phyloP scores from a whole-genome alignment of 495 filamentous ascomycete species.

The Penicillium taxi region DNA sequence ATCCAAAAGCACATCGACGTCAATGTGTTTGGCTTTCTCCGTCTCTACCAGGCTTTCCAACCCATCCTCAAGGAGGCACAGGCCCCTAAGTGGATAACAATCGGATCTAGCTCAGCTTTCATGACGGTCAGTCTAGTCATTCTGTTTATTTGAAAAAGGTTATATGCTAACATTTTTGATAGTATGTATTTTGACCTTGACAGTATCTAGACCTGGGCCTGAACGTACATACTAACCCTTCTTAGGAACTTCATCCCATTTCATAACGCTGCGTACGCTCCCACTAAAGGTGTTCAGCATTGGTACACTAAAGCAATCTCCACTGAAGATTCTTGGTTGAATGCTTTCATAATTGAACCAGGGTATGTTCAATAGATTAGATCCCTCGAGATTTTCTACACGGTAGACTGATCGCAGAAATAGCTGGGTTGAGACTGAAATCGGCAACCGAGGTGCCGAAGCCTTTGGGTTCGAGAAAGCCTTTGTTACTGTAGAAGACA shows the following conservation, averaged over 20 bases:
- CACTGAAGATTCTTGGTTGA: constrained; percentile 31
- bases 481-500: constrained; percentile 20
- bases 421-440: constrained; percentile 35
- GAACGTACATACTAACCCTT: not conserved
- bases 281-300: constrained; percentile 27
- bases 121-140: constrained; percentile 1
- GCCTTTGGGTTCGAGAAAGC: constrained; percentile 28
- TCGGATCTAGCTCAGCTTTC: not conserved
- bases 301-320: constrained; percentile 35
- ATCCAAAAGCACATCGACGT: constrained; percentile 29
- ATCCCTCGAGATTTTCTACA: not conserved
- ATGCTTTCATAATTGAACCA: constrained; percentile 22
- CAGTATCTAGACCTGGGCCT: not conserved
- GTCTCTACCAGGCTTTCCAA: constrained; percentile 33
- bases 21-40: constrained; percentile 30
- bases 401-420: not conserved
- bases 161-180: not conserved
- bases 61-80: constrained; percentile 21
- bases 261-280: constrained; percentile 29
- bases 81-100: constrained; percentile 3
- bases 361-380: too few species aligned
- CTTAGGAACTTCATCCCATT: constrained; percentile 11
- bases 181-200: not conserved
- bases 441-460: constrained; percentile 35
- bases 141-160: constrained; percentile 10